A percentile compares a stretch with the other conserved stretches of the same genome.
These are phyloP conservation scores for Lactifluus pinguis DNA, from an alignment of 768 basidiomycete species.

Conservation along the genomic window DNA sequence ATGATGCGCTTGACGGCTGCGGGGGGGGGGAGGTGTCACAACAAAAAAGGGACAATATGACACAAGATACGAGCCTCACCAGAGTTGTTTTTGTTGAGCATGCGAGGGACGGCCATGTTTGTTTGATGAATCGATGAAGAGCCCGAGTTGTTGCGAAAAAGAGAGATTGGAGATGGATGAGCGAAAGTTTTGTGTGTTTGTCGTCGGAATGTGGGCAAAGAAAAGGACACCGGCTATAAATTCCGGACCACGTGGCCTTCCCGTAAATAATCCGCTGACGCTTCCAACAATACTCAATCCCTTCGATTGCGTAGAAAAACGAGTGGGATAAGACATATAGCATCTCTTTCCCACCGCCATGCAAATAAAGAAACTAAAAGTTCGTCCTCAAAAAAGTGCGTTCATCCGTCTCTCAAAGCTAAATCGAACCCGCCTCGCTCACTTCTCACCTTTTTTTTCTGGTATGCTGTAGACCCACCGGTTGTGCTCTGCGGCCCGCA, in stretches of 20 bases:
- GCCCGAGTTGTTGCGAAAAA: neutral
- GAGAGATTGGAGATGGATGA: neutral
- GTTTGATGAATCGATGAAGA: no score
- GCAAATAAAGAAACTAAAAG: constrained; percentile 74
- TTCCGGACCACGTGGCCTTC: neutral
- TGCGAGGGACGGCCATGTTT: constrained; percentile 25
- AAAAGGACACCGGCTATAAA: neutral
- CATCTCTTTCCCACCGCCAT: constrained; percentile 16
- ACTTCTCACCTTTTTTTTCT: constrained; percentile 32
- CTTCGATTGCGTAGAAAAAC: neutral
- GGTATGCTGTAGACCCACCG: constrained; percentile 31
- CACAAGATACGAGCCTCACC: constrained; percentile 35
- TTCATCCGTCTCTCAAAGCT: neutral
- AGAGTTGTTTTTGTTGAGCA: constrained; percentile 86
- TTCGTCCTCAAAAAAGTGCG: constrained; percentile 66
- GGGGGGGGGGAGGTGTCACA: neutral
- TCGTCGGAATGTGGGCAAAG: neutral
- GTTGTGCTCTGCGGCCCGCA: constrained; percentile 50
- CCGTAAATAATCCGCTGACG: neutral
- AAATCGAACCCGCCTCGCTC: constrained; percentile 23
- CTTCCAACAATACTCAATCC: no score
- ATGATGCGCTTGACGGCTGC: constrained; percentile 92
- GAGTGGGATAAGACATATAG: neutral
- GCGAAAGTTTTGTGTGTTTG: neutral
- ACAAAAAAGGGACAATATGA: no score